Evolutionary conservation across 352 stramenopile species (phyloP).

Genomic region (Phytophthora capsici): DNA sequence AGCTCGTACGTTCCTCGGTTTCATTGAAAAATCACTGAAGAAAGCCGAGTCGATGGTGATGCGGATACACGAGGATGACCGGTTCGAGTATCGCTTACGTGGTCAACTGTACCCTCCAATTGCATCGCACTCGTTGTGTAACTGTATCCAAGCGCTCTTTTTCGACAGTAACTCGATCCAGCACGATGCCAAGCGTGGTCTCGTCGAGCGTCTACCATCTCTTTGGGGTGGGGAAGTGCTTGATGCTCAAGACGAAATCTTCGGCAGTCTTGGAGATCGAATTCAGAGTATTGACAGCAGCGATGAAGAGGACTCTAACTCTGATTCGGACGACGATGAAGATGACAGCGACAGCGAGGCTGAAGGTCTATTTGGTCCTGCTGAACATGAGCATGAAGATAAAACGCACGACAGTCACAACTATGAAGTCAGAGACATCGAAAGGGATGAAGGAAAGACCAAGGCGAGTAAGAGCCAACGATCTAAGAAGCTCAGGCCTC

Average conservation of each 20-base stretch:
- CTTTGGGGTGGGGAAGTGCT: conserved; percentile 73
- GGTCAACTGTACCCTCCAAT: conserved; percentile 77
- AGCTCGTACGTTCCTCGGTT: conserved; percentile 66
- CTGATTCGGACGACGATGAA: conserved; percentile 54
- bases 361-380: conserved; percentile 41
- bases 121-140: conserved; percentile 66
- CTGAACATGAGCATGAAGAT: conserved; percentile 3
- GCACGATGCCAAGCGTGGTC: conserved; percentile 73
- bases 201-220: conserved; percentile 76
- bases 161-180: conserved; percentile 87
- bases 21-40: conserved; percentile 84
- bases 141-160: conserved; percentile 75
- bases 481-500: conserved; percentile 6
- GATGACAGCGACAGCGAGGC: conserved; percentile 42
- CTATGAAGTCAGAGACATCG: conserved; percentile 1
- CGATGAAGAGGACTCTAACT: conserved; percentile 47
- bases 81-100: conserved; percentile 75
- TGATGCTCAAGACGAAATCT: conserved; percentile 71
- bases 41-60: conserved; percentile 86
- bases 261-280: conserved; percentile 45
- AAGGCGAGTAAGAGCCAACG: conserved; percentile 27
- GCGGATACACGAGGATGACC: conserved; percentile 62
- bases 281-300: conserved; percentile 50
- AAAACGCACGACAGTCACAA: conserved; percentile 2
- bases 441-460: conserved; percentile 12